Evolutionary conservation across 306 rosid genomes (phyloP).

Genomic region (Phaseolus lunatus): DNA sequence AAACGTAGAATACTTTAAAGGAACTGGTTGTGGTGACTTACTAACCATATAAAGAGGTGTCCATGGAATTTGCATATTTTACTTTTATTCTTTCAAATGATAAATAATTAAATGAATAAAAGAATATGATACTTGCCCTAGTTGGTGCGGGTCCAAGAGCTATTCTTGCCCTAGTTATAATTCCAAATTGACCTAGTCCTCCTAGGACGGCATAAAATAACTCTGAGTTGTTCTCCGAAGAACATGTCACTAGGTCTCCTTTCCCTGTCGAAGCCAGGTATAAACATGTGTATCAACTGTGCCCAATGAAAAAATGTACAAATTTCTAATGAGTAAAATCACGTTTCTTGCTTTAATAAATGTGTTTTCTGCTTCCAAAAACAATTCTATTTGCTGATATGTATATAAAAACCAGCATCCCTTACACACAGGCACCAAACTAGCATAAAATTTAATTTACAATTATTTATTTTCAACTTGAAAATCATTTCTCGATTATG

Average conservation of each 20-base stretch:
- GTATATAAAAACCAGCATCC: neutral
- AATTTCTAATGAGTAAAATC: neutral
- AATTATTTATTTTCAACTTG: neutral
- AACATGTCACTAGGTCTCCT: constrained; percentile 79
- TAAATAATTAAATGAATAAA: neutral
- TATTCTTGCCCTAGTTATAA: constrained; percentile 88
- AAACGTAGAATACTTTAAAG: neutral
- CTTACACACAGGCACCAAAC: neutral
- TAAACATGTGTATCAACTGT: neutral
- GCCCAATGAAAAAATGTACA: neutral
- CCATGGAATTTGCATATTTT: neutral
- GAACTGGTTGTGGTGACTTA: constrained; percentile 30
- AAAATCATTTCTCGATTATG: neutral
- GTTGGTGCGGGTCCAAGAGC: constrained; percentile 68
- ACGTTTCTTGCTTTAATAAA: neutral
- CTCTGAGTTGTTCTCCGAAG: constrained; percentile 51
- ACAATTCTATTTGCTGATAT: neutral
- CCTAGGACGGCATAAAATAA: constrained; percentile 80
- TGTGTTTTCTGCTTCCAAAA: neutral
- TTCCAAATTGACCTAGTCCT: constrained; percentile 93
- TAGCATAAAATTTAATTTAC: neutral
- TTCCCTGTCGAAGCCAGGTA: constrained; percentile 49
- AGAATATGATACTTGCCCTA: constrained; percentile 54
- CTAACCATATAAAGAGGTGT: constrained; percentile 14
- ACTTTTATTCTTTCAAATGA: neutral